Conservation (phyloP, 2,329 filamentous ascomycete genomes). For the Colletotrichum liriopes region DNA sequence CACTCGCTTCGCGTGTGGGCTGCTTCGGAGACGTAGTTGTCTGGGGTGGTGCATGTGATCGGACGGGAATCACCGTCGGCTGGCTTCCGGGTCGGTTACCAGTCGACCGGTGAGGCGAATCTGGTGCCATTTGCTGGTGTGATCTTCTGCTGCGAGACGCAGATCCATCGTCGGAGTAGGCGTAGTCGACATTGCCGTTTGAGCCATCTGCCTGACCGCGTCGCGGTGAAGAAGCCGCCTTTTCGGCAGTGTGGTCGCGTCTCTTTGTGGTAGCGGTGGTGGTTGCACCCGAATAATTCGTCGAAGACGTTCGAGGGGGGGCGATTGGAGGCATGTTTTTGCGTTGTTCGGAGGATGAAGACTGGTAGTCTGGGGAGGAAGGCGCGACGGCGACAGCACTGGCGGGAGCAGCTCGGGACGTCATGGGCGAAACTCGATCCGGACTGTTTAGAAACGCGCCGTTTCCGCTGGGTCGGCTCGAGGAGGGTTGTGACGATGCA, state of each 20-base stretch:
- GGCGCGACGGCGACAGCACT: constrained; percentile 59
- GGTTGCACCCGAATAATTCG: constrained; percentile 58
- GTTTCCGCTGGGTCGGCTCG: constrained; percentile 68
- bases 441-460: constrained; percentile 54
- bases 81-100: constrained; percentile 53
- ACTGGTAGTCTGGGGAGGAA: constrained; percentile 59
- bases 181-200: constrained; percentile 52
- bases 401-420: constrained; percentile 63
- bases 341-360: constrained; percentile 65
- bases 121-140: constrained; percentile 56
- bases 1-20: constrained; percentile 82
- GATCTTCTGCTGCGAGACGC: constrained; percentile 58
- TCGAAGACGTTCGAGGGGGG: constrained; percentile 87
- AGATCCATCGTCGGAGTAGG: constrained; percentile 53
- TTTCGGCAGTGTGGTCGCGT: constrained; percentile 62
- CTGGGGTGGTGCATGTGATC: constrained; percentile 56
- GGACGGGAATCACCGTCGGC: constrained; percentile 60
- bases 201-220: constrained; percentile 56
- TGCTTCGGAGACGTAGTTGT: constrained; percentile 69
- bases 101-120: constrained; percentile 57
- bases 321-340: constrained; percentile 79
- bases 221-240: constrained; percentile 59
- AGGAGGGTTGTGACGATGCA: constrained; percentile 68
- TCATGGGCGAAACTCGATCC: constrained; percentile 61
- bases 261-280: constrained; percentile 62